phyloP scores from a whole-genome alignment of 352 stramenopile genomes.

The Halophytophthora batemanensis region DNA sequence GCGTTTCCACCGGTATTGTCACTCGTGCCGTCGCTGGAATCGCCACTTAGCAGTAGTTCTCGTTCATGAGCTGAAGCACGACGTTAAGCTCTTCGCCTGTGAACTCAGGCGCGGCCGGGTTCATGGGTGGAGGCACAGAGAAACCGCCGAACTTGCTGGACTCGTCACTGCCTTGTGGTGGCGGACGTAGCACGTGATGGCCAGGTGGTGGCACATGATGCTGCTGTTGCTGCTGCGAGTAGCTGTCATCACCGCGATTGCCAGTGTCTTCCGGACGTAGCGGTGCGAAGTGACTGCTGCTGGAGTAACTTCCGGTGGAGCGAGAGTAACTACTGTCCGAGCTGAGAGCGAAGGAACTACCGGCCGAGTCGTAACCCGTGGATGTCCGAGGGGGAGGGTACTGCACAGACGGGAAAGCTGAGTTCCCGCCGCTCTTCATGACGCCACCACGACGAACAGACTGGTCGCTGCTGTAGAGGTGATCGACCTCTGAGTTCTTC shows the following conservation, averaged over 20 bases:
- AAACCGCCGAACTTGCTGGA: slow-evolving; percentile 45
- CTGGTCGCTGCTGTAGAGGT: slow-evolving; percentile 30
- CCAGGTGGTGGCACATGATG: slow-evolving; percentile 24
- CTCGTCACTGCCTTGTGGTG: slow-evolving; percentile 37
- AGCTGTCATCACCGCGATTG: slow-evolving; percentile 18
- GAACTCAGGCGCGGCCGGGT: slow-evolving; percentile 65
- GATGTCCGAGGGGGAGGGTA: slow-evolving; percentile 8
- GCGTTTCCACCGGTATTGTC: too few relatives aligned
- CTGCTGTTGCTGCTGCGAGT: slow-evolving; percentile 27
- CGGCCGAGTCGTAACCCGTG: neutral
- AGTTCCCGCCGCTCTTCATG: slow-evolving; percentile 2
- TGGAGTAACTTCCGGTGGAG: slow-evolving; percentile 8
- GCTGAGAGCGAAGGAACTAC: slow-evolving; percentile 20
- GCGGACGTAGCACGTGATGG: slow-evolving; percentile 61
- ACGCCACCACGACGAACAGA: slow-evolving; percentile 6
- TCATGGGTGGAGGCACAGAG: slow-evolving; percentile 55
- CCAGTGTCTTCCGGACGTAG: slow-evolving; percentile 23
- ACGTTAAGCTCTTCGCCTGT: slow-evolving; percentile 75
- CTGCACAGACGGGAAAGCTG: slow-evolving; percentile 22
- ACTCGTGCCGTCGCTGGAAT: too few relatives aligned
- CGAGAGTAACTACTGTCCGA: slow-evolving; percentile 25
- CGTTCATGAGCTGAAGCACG: slow-evolving; percentile 81
- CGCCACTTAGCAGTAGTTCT: too few relatives aligned
- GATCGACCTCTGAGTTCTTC: slow-evolving; percentile 28
- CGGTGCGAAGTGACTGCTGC: slow-evolving; percentile 27